Percentiles rank a stretch among this genome's conserved stretches.
Evolutionary conservation across 192 early-diverging fungal species (phyloP).

Genomic region (Entomortierella lignicola): DNA sequence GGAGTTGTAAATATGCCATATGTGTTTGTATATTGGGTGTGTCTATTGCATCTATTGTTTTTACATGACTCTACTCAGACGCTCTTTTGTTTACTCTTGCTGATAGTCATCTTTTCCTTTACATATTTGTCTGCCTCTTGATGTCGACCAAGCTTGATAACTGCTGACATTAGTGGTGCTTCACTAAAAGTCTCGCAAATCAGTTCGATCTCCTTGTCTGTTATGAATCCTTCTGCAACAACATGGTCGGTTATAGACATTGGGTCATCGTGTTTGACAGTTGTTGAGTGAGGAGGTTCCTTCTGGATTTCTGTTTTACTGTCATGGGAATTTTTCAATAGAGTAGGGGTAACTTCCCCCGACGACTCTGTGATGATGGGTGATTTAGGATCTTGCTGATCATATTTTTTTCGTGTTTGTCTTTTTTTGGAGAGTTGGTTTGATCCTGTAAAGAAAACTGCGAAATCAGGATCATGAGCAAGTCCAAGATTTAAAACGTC

Average conservation of each 20-base stretch:
- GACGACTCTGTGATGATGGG: conserved; percentile 38
- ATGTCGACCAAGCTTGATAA: conserved; percentile 29
- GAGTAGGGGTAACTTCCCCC: conserved; percentile 15
- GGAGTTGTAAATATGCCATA: too few relatives aligned
- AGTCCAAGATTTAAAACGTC: conserved; percentile 29
- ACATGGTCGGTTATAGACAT: conserved; percentile 48
- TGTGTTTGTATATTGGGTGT: too few relatives aligned
- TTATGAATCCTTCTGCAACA: conserved; percentile 29
- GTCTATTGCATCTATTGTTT: too few relatives aligned
- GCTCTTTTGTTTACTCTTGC: background rate
- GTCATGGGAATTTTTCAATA: background rate
- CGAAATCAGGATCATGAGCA: conserved; percentile 38
- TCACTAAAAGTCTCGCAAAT: conserved; percentile 18
- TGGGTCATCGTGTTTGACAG: conserved; percentile 24
- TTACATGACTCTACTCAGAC: background rate
- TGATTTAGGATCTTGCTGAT: conserved; percentile 13
- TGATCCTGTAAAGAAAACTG: conserved; percentile 43
- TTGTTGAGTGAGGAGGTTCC: background rate
- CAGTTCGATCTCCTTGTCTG: conserved; percentile 33
- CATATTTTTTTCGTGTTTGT: conserved; percentile 1
- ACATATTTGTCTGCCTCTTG: conserved; percentile 48
- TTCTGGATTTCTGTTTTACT: conserved; percentile 14
- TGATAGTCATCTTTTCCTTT: conserved; percentile 40
- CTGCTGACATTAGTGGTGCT: conserved; percentile 3
- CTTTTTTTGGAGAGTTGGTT: conserved; percentile 39